Evolutionary conservation across 768 basidiomycete genomes (phyloP).

Genomic region (Serpula lacrymans): DNA sequence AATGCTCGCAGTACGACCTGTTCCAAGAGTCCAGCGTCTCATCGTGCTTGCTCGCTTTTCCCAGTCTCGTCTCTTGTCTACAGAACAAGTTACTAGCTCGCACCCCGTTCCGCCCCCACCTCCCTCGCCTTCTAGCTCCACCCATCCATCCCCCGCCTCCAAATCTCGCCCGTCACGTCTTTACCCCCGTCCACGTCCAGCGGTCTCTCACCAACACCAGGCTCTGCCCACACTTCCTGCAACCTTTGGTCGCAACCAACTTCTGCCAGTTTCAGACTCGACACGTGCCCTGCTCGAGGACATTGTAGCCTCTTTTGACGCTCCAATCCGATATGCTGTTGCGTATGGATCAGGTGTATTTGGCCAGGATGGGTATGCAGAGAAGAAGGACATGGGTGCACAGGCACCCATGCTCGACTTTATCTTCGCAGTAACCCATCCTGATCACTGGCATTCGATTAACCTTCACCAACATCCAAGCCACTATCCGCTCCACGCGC

Average conservation of each 20-base stretch:
- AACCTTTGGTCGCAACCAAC: slow-evolving; percentile 77
- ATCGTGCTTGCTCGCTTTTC: too few species aligned
- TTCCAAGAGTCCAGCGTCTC: too few species aligned
- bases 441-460: slow-evolving; percentile 91
- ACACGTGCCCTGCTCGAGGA: slow-evolving; percentile 77
- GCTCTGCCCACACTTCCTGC: slow-evolving; percentile 58
- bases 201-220: slow-evolving; percentile 19
- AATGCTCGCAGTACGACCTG: too few species aligned
- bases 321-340: slow-evolving; percentile 94
- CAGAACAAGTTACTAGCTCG: too few species aligned
- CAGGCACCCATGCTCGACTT: slow-evolving; percentile 88
- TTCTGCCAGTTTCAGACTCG: slow-evolving; percentile 73
- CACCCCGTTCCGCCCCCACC: too few species aligned
- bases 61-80: too few species aligned
- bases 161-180: slow-evolving; percentile 35
- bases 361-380: slow-evolving; percentile 78
- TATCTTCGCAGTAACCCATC: slow-evolving; percentile 92
- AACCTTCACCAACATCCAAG: slow-evolving; percentile 90
- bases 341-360: slow-evolving; percentile 98
- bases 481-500: slow-evolving; percentile 89
- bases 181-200: slow-evolving; percentile 41
- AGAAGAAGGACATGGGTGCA: slow-evolving; percentile 25
- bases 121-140: too few species aligned
- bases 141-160: too few species aligned
- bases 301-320: slow-evolving; percentile 78